Evolutionary conservation across 768 basidiomycete genomes (phyloP), one percentile per base, ranked within the genome.

Genomic region (Mycena latifolia): DNA sequence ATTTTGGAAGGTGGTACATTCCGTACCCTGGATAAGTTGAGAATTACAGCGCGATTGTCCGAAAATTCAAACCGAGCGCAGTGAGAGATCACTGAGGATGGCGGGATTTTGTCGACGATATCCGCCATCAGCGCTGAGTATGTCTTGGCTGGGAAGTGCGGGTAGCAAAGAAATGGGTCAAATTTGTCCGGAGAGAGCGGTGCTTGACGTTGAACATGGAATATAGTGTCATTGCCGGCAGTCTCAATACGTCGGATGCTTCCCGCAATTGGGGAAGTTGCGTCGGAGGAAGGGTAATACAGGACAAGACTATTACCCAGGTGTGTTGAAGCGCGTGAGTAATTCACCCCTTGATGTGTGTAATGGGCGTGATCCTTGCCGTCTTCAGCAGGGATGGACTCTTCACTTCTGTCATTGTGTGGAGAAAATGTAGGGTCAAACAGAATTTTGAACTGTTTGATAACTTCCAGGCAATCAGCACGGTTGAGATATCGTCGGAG

Each of bases 21-120:
- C n/a, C n/a, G n/a, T 47, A 58, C 56, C 17, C 59, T 41, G 7
- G 59, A 61, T 17, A 61, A 27, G 29, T 61, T 27, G 10, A 61
- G 9, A 24, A 61, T 24, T 15, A 61, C 59, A 4, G 59, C 50
- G 8, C 50, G 59, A 10, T 61, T 41, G 7, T 53, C 15, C 1
- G 59, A 61, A 25, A 61, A 61, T 25, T 61, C 59, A 17, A 61
- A 31, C 15, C 59, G 37, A 2, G 50, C 59, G 17, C 20, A 52
- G 24, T 61, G 59, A 9, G 59, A 41, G 5, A 51, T 12, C 6
- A 61, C 29, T 2, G 11, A 20, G 7, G 10, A 31, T 1, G 59
- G 59, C 3, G 8, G 2, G 6, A 61, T 20, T 20, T 10, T 22
- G 20, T 61, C 59, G 4, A 22, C 18, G 9, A 14, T 9, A 8